Evolutionary conservation across 352 stramenopile genomes (phyloP).

Genomic region (Globisporangium recalcitrans): DNA sequence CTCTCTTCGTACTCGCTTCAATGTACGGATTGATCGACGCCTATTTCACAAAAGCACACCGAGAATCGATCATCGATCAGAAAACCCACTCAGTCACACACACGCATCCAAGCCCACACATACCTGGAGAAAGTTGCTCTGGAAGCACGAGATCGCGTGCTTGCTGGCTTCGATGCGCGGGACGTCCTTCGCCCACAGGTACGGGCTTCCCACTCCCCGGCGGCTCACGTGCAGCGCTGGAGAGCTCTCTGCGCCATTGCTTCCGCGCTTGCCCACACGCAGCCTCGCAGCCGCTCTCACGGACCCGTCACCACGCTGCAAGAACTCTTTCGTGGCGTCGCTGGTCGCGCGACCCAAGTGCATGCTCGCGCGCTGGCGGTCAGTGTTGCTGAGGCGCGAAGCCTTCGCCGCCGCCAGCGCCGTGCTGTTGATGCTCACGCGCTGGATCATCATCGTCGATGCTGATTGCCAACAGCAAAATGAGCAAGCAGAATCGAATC

Average conservation of each 20-base stretch:
- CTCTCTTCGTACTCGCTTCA: constrained; percentile 11
- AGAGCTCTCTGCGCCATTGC: constrained; percentile 16
- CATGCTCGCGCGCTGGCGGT: constrained; percentile 23
- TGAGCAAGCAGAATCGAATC: neutral
- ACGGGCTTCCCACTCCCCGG: constrained; percentile 52
- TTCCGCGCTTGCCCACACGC: constrained; percentile 26
- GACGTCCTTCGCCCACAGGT: constrained; percentile 66
- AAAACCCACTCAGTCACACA: neutral
- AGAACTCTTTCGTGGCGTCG: constrained; percentile 37
- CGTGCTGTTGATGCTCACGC: neutral
- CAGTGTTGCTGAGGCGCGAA: neutral
- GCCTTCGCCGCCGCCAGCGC: neutral
- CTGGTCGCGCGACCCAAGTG: constrained; percentile 46
- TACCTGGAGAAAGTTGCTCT: constrained; percentile 63
- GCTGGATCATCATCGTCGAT: neutral
- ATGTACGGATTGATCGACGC: constrained; percentile 45
- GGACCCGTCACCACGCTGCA: constrained; percentile 24
- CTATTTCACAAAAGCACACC: constrained; percentile 17
- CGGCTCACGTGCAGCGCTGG: constrained; percentile 22
- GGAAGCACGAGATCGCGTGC: constrained; percentile 25
- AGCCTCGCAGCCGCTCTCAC: constrained; percentile 20
- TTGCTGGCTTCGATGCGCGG: constrained; percentile 60
- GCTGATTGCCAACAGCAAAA: neutral
- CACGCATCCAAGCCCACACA: neutral
- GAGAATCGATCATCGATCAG: neutral